Conservation (phyloP, 1,284 basidiomycete species). For the Cryptococcus floricola region DNA sequence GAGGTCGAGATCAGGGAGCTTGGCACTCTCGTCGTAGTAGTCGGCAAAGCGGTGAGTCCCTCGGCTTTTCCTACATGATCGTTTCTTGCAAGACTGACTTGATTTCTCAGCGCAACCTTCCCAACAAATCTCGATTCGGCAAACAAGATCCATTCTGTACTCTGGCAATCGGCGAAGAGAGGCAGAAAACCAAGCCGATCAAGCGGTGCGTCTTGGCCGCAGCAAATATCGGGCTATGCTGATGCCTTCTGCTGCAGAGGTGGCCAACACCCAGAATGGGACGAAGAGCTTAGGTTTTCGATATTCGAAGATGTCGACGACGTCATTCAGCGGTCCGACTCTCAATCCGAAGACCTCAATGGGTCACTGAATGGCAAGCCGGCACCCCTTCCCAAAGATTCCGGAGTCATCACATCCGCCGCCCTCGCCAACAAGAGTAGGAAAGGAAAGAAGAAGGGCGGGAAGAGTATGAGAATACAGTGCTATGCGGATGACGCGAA, state of each 20-base stretch:
- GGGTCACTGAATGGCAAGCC: conserved; percentile 57
- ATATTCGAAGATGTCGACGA: conserved; percentile 76
- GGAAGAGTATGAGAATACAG: conserved; percentile 71
- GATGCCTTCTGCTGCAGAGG: conserved; percentile 55
- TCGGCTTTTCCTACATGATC: background rate
- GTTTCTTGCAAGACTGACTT: background rate
- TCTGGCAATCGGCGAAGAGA: conserved; percentile 72
- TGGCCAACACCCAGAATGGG: conserved; percentile 98
- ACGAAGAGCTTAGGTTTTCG: conserved; percentile 93
- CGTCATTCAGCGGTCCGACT: conserved; percentile 54
- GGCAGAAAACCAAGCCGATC: conserved; percentile 79
- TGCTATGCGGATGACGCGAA: conserved; percentile 94
- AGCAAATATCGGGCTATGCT: background rate
- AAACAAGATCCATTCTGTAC: conserved; percentile 97
- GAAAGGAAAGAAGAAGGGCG: conserved; percentile 39
- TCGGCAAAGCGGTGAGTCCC: conserved; percentile 83
- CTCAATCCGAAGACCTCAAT: conserved; percentile 53
- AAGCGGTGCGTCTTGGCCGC: conserved; percentile 54
- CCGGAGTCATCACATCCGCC: conserved; percentile 43
- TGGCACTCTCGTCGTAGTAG: conserved; percentile 90
- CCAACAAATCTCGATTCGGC: conserved; percentile 89
- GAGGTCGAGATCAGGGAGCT: conserved; percentile 60
- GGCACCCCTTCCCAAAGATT: conserved; percentile 13
- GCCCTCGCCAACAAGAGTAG: conserved; percentile 53
- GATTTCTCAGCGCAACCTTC: conserved; percentile 72